Evolutionary conservation across 202 grass and related monocot species (phyloP).

Genomic region (Elaeis oleifera): DNA sequence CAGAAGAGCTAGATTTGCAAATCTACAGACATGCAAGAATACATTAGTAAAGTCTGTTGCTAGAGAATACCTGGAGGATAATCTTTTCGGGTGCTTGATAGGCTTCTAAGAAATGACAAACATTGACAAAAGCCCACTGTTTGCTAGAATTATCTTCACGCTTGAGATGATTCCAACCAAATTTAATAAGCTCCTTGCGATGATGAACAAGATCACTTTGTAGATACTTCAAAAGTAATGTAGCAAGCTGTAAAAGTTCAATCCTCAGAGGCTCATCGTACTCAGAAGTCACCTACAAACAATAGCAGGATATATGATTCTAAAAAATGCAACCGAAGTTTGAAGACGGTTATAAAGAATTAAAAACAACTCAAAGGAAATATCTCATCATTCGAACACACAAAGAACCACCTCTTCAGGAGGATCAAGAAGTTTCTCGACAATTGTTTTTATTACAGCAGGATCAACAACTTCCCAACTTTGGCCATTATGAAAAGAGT

Average conservation of each 20-base stretch:
- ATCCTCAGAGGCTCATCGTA: constrained; percentile 96
- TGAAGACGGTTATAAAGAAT: neutral
- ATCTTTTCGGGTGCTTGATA: constrained; percentile 99
- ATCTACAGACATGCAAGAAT: too few species aligned
- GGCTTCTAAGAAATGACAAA: constrained; percentile 97
- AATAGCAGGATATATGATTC: constrained; percentile 20
- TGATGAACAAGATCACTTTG: constrained; percentile 92
- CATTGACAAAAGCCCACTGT: constrained; percentile 99
- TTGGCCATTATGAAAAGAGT: constrained; percentile 95
- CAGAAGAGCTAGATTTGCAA: too few species aligned
- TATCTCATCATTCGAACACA: constrained; percentile 6
- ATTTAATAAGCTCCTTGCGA: constrained; percentile 98
- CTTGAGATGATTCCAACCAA: constrained; percentile 99
- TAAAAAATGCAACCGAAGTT: constrained; percentile 2
- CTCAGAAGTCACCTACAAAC: constrained; percentile 78
- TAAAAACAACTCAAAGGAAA: constrained; percentile 3
- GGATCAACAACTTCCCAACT: constrained; percentile 97
- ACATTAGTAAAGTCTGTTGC: neutral
- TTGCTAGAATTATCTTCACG: constrained; percentile 99
- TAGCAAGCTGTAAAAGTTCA: constrained; percentile 98
- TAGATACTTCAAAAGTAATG: constrained; percentile 95
- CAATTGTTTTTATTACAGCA: constrained; percentile 84
- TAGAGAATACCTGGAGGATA: constrained; percentile 68
- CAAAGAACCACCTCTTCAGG: constrained; percentile 75
- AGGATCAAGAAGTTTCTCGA: constrained; percentile 97